Evolutionary conservation across 2,329 filamentous ascomycete species (phyloP), one percentile per base, ranked within the genome.

Genomic region (Aureobasidium subglaciale): DNA sequence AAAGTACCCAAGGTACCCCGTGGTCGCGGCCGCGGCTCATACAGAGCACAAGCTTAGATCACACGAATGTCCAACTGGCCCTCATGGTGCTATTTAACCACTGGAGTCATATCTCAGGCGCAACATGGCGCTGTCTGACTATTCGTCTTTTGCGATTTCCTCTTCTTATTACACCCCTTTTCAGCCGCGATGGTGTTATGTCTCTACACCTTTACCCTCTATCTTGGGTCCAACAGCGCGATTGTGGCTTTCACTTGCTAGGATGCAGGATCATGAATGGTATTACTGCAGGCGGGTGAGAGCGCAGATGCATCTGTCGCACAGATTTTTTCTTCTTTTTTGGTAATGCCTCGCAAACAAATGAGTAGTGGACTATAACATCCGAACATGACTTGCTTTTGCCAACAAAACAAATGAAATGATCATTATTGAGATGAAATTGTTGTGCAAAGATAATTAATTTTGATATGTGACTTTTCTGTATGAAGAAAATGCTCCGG

Each of bases 101-200:
- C 48, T 16, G 48, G 34, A 38, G 22, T 50, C 16, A 20, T 16
- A 15, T n/a, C 34, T 35, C 32, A 42, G 40, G 40, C 40, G 40
- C 40, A 52, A 52, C 35, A 27, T 40, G 48, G 48, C 30, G 32
- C 35, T 41, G 27, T 52, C 35, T 24, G 20, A 37, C 35, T 52
- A 40, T 52, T 41, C 35, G 43, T 48, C 35, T 35, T 35, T 30
- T 11, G 34, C 35, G 24, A 15, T 29, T 52, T 40, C 18, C 22
- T 10, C 35, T 52, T 52, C 35, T 52, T 32, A 25, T 41, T 52
- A 40, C 27, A 20, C 48, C 27, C 32, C 20, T 41, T 16, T 15
- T 25, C 16, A 9, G 24, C 40, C 22, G 8, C 13, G 37, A n/a
- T 49, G 30, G 22, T 40, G 34, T 13, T 9, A 18, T 35, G 45